These are phyloP conservation scores for Dillenia turbinata DNA, from an alignment of 164 flowering plant genomes.

Conservation along the genomic window DNA sequence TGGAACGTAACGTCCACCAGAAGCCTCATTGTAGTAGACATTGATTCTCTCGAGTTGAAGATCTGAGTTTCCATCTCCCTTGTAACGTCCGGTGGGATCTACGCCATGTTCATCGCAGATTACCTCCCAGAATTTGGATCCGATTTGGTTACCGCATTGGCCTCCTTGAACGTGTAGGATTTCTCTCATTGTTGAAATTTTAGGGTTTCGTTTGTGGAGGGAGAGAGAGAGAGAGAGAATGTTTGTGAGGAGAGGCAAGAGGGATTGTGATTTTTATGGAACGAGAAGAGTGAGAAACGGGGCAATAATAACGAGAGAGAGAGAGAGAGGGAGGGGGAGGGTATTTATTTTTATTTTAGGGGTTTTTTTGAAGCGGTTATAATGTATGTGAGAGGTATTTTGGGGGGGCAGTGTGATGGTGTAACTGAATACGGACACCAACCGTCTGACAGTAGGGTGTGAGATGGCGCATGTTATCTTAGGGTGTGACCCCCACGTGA, in stretches of 20 bases:
- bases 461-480: no score
- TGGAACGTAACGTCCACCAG: conserved; percentile 29
- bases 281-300: neutral
- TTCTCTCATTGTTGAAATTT: conserved; percentile 18
- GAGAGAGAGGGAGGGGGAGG: neutral
- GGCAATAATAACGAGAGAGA: neutral
- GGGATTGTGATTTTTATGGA: neutral
- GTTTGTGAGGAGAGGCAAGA: neutral
- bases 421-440: no score
- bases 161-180: conserved; percentile 29
- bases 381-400: no score
- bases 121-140: conserved; percentile 30
- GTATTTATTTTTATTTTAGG: neutral
- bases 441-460: no score
- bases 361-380: no score
- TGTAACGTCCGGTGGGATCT: conserved; percentile 23
- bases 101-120: conserved; percentile 27
- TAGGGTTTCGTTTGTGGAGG: neutral
- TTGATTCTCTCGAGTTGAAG: conserved; percentile 31
- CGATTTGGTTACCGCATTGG: conserved; percentile 31
- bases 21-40: conserved; percentile 31
- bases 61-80: conserved; percentile 17
- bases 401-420: no score
- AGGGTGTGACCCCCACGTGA: no score
- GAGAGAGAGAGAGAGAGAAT: neutral